A percentile compares a stretch with the other conserved stretches of the same genome.
phyloP scores from a whole-genome alignment of 345 rosid genomes.

The Boechera stricta region DNA sequence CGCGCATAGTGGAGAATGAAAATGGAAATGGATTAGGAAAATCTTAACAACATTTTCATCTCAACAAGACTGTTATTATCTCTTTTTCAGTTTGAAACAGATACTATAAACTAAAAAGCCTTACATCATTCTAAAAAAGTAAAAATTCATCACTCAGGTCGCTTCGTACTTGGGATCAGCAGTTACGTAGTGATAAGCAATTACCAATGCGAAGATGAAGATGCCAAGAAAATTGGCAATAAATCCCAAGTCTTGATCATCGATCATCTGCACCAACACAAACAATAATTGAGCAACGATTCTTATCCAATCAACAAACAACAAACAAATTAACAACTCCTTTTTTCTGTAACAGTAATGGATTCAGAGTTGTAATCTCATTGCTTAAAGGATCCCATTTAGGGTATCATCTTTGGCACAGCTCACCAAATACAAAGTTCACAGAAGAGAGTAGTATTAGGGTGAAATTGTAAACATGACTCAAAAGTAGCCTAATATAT shows the following conservation, averaged over 20 bases:
- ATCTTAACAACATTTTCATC: slow-evolving; percentile 11
- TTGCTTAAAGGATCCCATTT: background rate
- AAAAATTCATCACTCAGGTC: slow-evolving; percentile 43
- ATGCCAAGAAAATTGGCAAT: slow-evolving; percentile 81
- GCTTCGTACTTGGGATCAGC: slow-evolving; percentile 90
- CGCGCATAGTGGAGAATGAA: background rate
- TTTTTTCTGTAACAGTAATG: background rate
- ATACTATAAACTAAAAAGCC: slow-evolving; percentile 6
- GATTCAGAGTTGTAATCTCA: background rate
- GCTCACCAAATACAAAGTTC: background rate
- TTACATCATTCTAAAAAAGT: slow-evolving; percentile 31
- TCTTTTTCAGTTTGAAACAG: slow-evolving; percentile 27
- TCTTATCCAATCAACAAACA: slow-evolving; percentile 14
- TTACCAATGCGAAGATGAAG: slow-evolving; percentile 72
- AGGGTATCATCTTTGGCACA: background rate
- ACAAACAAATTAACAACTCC: background rate
- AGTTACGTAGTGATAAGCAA: slow-evolving; percentile 82
- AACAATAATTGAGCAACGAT: slow-evolving; percentile 27
- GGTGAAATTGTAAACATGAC: background rate
- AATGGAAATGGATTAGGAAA: slow-evolving; percentile 4
- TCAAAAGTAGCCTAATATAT: background rate
- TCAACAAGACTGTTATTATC: slow-evolving; percentile 11
- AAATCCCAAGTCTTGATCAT: slow-evolving; percentile 79
- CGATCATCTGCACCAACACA: slow-evolving; percentile 73
- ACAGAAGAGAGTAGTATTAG: background rate